Evolutionary conservation across 148 eudicot genomes (phyloP).

Genomic region (Vaccinium corymbosum): DNA sequence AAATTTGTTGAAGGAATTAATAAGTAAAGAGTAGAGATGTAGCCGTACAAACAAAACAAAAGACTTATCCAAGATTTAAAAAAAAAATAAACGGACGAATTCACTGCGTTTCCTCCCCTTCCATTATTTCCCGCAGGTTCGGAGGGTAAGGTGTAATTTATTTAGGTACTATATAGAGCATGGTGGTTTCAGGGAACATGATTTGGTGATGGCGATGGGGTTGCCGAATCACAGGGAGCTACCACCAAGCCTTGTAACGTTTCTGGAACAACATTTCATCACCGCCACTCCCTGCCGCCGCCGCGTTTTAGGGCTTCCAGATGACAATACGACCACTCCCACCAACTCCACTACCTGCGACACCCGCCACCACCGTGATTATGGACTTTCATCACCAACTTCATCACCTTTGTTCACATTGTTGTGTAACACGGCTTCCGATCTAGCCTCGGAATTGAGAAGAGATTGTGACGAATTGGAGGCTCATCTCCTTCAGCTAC

Average conservation of each 20-base stretch:
- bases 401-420: neutral
- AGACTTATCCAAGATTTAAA: no score
- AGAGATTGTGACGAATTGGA: conserved; percentile 29
- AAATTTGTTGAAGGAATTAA: no score
- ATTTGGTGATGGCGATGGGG: neutral
- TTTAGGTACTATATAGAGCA: neutral
- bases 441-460: conserved; percentile 26
- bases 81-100: no score
- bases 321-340: neutral
- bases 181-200: neutral
- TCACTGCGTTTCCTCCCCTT: no score
- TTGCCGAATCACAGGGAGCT: conserved; percentile 15
- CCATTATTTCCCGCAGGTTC: no score
- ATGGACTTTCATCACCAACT: neutral
- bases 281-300: neutral
- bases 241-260: neutral
- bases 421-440: neutral
- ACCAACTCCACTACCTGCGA: neutral
- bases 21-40: no score
- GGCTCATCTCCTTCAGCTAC: conserved; percentile 30
- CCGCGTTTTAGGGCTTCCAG: neutral
- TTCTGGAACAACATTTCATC: conserved; percentile 12
- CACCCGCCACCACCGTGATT: neutral
- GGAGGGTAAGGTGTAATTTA: no score
- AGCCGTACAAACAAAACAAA: no score